Base-by-base conservation (phyloP, 352 stramenopile species). In the Peronospora tabacina region DNA sequence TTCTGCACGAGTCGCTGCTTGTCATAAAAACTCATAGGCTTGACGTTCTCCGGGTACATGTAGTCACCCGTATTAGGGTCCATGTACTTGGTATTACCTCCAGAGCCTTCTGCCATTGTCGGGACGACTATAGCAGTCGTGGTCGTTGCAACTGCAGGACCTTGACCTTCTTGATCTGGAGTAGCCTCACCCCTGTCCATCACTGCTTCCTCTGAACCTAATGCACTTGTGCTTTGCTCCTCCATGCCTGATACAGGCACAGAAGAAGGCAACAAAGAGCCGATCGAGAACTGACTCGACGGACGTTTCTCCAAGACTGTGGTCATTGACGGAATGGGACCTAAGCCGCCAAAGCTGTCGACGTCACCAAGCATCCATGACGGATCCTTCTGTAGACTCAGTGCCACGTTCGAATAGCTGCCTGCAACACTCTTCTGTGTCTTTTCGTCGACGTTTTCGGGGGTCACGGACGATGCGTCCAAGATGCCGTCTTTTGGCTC, bases 1-100 rank as follows among this genome's bases (percentile, higher is more conserved):
- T 85, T 89, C 61, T 92, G 78, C 19, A 92, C 81, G 6, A 92
- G 70, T 6, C 71, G 67, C 52, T 92, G 78, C 50, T 92, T 92
- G 52, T 92, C 81, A 15, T 72, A 68, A 44, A 90, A 90, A 29
- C 74, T 84, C 81, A 92, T 92, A 36, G 78, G 81, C 47, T 87
- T 80, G 44, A 92, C 76, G 38, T 87, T 80, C 5, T 85, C 78
- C 20, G 76, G 75, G 60, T 92, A 92, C 81, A 92, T 88, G 57
- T 85, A 92, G 45, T 92, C 81, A 22, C 77, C 77, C 17, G 72
- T 88, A 30, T 45, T 62, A 4, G 66, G 47, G 47, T 86, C 69
- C 55, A 83, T 68, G 58, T 75, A 84, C 51, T 86, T 86, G 24
- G 77, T 76, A 47, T 86, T 88, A 29, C 70, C 74, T 26, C 74